Evolutionary conservation across 768 basidiomycete species (phyloP).

Genomic region (Boletus speciosus): DNA sequence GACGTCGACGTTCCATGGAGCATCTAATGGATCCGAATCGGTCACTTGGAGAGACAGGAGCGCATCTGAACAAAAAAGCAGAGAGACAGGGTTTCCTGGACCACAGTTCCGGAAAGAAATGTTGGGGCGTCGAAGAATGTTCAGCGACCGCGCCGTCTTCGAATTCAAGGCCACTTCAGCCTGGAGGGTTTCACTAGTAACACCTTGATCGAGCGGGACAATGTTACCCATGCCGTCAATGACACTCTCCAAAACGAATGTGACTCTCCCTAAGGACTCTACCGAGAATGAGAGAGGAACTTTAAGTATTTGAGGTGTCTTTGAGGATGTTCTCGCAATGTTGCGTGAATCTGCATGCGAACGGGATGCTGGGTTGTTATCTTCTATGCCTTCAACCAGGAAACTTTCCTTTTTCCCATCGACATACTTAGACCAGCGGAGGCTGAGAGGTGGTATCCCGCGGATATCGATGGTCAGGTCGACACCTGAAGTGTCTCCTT

Average conservation of each 20-base stretch:
- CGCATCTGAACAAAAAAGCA: conserved; percentile 69
- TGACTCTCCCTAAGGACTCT: conserved; percentile 60
- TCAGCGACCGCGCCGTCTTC: conserved; percentile 55
- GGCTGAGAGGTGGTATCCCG: conserved; percentile 73
- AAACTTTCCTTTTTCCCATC: conserved; percentile 67
- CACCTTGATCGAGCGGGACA: conserved; percentile 43
- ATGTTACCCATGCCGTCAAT: conserved; percentile 81
- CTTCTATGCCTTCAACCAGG: conserved; percentile 82
- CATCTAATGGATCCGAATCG: conserved; percentile 58
- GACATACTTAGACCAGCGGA: conserved; percentile 71
- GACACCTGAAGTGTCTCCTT: conserved; percentile 57
- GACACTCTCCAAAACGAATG: conserved; percentile 76
- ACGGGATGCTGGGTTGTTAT: conserved; percentile 39
- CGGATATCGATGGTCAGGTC: conserved; percentile 60
- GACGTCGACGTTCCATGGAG: conserved; percentile 64
- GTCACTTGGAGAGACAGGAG: conserved; percentile 50
- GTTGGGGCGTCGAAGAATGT: conserved; percentile 67
- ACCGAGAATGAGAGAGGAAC: conserved; percentile 68
- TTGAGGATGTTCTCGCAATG: conserved; percentile 20
- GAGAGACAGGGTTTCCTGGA: conserved; percentile 61
- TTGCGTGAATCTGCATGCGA: conserved; percentile 23
- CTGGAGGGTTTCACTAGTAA: conserved; percentile 16
- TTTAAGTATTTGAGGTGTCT: conserved; percentile 52
- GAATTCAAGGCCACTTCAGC: conserved; percentile 35
- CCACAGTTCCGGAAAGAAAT: conserved; percentile 74